Evolutionary conservation across 2,329 filamentous ascomycete species (phyloP), one percentile per base, ranked within the genome.

Genomic region (Penicillium sp.): DNA sequence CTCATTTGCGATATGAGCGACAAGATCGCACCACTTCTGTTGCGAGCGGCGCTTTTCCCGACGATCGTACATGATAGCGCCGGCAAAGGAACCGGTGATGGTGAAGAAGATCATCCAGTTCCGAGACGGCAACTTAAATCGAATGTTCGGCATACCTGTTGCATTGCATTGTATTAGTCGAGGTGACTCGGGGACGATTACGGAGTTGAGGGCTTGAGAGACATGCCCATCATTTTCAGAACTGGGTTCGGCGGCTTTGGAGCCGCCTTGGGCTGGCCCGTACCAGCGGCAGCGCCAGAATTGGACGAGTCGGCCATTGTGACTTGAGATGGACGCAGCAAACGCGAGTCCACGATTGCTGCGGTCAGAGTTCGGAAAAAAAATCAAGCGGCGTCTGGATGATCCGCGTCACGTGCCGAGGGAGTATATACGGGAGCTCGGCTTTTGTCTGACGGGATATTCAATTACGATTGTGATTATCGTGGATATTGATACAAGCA

Each of bases 61-160:
- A 71, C 91, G 91, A 78, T 99, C 95, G 81, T 99, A 97, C 72
- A 95, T 85, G 56, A 98, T 83, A 54, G 92, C 90, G 16, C 86
- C 87, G 6, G 91, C 87, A 72, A 96, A 89, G 49, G 90, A 86
- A 54, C 88, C 88, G 11, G 89, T 89, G 56, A 98, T 76, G 49
- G 89, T 83, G 77, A 93, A 87, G 80, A 99, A 99, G 70, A 99
- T 97, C 78, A 95, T 87, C 95, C 95, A 99, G 75, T 98, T 98
- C 61, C 95, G 90, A 18, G 94, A 98, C 7, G 95, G 95, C 18
- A 99, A 86, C 76, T 87, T 92, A 68, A 88, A 84, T 60, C 90
- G 89, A 61, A 97, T 85, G 66, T 89, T 90, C 52, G 94, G 94
- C 59, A 99, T 81, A 58, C 94, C 94, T 89, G 58, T 58, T 50